These are phyloP conservation scores for Epithele typhae DNA, from an alignment of 768 basidiomycete species.

Conservation along the genomic window DNA sequence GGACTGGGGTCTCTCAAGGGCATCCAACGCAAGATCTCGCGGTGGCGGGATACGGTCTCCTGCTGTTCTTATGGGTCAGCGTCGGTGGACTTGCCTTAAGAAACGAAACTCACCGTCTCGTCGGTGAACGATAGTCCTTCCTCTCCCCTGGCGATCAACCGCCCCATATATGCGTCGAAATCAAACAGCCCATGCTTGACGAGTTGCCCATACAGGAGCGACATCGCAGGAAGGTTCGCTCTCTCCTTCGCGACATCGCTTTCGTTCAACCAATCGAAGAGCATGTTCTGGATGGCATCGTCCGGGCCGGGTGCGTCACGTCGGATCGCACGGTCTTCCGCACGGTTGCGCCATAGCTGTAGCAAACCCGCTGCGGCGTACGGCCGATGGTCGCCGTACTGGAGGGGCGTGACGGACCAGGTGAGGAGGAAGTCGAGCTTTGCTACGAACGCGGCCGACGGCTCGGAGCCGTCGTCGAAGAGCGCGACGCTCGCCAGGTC, in stretches of 20 bases:
- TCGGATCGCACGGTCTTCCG: constrained; percentile 57
- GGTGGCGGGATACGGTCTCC: constrained; percentile 56
- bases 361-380: constrained; percentile 73
- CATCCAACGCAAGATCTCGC: constrained; percentile 66
- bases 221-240: constrained; percentile 53
- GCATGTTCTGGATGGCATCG: constrained; percentile 64
- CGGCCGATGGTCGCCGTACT: constrained; percentile 79
- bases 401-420: constrained; percentile 76
- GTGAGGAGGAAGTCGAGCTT: constrained; percentile 74
- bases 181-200: constrained; percentile 69
- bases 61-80: constrained; percentile 18
- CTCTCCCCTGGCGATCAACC: constrained; percentile 79
- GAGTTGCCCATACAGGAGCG: constrained; percentile 68
- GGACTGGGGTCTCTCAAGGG: constrained; percentile 58
- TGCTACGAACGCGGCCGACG: constrained; percentile 46
- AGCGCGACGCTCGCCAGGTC: constrained; percentile 55
- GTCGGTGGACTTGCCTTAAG: neutral
- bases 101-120: constrained; percentile 22
- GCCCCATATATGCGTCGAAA: constrained; percentile 70
- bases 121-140: constrained; percentile 49
- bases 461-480: constrained; percentile 43
- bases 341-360: constrained; percentile 54
- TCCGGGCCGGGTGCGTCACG: constrained; percentile 57
- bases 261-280: constrained; percentile 80
- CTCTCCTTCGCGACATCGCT: constrained; percentile 56